Evolutionary conservation across 1,284 basidiomycete genomes (phyloP), one percentile per base, ranked within the genome.

Genomic region (Termitomyces sp.): DNA sequence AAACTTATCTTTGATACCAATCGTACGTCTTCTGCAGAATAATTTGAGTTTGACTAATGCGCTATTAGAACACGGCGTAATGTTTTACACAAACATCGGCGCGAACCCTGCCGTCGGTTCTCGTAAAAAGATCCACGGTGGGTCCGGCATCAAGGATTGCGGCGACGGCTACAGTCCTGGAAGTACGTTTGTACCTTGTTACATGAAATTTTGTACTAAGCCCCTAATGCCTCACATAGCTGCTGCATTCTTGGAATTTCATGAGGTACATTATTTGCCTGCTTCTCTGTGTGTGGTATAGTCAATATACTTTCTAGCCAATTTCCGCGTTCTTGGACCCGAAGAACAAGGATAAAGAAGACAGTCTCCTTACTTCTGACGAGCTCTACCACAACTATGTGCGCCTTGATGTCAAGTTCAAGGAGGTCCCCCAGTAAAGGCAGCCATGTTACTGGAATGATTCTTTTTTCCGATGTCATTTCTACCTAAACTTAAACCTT

Each of bases 211-310:
- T 39, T 8, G 14, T 30, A 16, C 39, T 45, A 7, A 55, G 16
- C 14, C 52, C 38, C 33, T 50, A 42, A 38, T 16, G 19, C n/a
- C 39, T 33, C 16, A 26, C 39, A 18, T 54, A 86, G 83, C 78
- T 47, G 84, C 83, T 41, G 85, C 78, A 6, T 88, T 88, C 69
- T 68, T 88, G 45, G 86, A 88, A 66, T 88, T 88, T 72, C 86
- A 88, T 64, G 79, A 86, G 65, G 76, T 79, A 54, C 49, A 64
- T 41, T 18, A 18, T 35, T 37, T 26, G n/a, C 30, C 54, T 44
- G 14, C 55, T 39, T n/a, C 30, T 31, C 9, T 28, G 46, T 44
- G n/a, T 38, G 21, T 44, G 14, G 11, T 9, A 37, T n/a, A 9
- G 16, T n/a, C 24, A 28, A 40, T 10, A 42, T 39, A 33, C 37